Evolutionary conservation across 352 stramenopile genomes (phyloP).

Genomic region (Phytopythium sindhum): DNA sequence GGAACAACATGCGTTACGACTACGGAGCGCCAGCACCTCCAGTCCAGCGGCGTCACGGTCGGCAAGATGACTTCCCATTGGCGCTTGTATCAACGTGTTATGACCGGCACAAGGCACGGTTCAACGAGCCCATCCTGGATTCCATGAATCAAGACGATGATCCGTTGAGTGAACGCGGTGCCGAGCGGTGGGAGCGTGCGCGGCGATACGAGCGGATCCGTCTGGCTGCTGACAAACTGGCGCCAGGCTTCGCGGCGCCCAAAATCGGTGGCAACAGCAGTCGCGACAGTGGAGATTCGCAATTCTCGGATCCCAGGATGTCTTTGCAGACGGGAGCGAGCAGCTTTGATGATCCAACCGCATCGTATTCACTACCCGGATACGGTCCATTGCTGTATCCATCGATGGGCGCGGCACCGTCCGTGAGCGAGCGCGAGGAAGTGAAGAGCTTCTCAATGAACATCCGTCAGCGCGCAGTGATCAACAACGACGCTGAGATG

Average conservation of each 20-base stretch:
- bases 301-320: conserved; percentile 1
- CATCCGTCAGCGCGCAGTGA: conserved; percentile 87
- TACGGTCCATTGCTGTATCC: conserved; percentile 7
- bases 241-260: conserved; percentile 50
- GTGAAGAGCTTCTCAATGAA: conserved; percentile 81
- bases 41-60: conserved; percentile 36
- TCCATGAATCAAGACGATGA: conserved; percentile 67
- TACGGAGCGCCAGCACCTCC: conserved; percentile 12
- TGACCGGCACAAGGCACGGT: conserved; percentile 60
- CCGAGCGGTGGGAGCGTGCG: conserved; percentile 58
- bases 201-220: conserved; percentile 66
- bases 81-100: conserved; percentile 60
- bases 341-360: conserved; percentile 4
- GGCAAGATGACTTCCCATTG: conserved; percentile 49
- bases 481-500: conserved; percentile 92
- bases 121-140: conserved; percentile 71
- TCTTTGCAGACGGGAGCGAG: neutral
- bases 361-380: conserved; percentile 1
- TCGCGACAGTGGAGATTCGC: neutral
- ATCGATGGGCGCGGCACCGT: neutral
- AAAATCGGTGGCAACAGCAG: neutral
- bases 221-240: conserved; percentile 47
- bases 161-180: conserved; percentile 68
- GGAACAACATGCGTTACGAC: conserved; percentile 8
- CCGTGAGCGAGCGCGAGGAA: conserved; percentile 51